Conservation (phyloP, 1,284 basidiomycete genomes). For the Apiotrichum brassicae region DNA sequence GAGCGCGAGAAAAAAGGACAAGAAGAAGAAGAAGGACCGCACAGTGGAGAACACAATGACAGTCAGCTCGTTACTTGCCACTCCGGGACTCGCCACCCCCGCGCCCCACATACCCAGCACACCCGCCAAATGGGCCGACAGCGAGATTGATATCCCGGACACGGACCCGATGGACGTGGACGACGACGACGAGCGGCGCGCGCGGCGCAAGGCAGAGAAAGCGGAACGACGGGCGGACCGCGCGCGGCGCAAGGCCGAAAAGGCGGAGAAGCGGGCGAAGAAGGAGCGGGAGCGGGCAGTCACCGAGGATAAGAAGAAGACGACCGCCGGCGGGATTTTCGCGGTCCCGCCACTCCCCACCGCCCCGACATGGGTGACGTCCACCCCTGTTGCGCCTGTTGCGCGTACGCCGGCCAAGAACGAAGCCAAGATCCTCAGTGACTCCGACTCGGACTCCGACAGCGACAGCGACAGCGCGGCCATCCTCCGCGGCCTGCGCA, state of each 20-base stretch:
- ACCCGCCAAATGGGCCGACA: background rate
- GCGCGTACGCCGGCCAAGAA: no score
- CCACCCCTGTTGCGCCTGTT: no score
- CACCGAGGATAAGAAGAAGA: background rate
- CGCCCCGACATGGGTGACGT: no score
- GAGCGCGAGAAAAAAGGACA: background rate
- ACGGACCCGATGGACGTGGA: background rate
- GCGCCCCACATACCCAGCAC: background rate
- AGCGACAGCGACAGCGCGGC: background rate
- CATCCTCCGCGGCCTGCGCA: background rate
- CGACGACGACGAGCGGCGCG: background rate
- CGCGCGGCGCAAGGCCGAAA: background rate
- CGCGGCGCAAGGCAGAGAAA: constrained; percentile 2
- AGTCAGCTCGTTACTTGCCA: background rate
- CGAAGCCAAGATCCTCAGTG: background rate
- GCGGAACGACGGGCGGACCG: background rate
- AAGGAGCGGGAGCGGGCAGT: background rate
- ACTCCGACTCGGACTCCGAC: constrained; percentile 1
- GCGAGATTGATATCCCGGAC: background rate
- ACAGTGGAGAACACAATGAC: constrained; percentile 1
- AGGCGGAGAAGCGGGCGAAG: background rate
- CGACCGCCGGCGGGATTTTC: background rate
- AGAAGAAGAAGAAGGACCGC: background rate
- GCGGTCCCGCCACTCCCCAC: no score
- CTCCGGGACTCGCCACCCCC: background rate